Percentiles rank a stretch among this genome's conserved stretches.
phyloP scores from a whole-genome alignment of 352 stramenopile species.

The Globisporangium nodosum region DNA sequence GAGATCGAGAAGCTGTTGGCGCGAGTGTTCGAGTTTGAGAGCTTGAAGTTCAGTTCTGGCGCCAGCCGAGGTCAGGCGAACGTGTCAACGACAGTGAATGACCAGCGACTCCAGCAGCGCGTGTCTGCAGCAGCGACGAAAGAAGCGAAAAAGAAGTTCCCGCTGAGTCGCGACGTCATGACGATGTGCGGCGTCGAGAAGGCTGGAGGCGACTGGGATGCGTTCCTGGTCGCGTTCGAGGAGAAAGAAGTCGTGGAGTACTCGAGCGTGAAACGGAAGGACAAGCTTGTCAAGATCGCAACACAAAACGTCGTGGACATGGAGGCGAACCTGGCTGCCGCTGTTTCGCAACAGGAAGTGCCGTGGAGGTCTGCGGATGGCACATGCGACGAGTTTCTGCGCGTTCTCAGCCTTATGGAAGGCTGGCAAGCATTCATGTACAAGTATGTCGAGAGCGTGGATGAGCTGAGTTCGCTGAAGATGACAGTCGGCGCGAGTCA shows the following conservation, averaged over 20 bases:
- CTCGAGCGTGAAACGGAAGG: constrained; percentile 37
- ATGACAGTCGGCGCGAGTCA: constrained; percentile 30
- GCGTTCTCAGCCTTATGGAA: constrained; percentile 30
- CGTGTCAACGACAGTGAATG: constrained; percentile 26
- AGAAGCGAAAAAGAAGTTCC: constrained; percentile 45
- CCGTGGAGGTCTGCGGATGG: constrained; percentile 5
- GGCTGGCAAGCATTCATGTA: constrained; percentile 38
- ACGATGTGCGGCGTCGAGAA: constrained; percentile 12
- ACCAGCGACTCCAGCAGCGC: constrained; percentile 14
- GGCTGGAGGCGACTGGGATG: constrained; percentile 22
- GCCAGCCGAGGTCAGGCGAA: constrained; percentile 27
- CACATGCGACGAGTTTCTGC: constrained; percentile 16
- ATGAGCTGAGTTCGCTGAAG: constrained; percentile 35
- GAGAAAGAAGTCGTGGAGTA: constrained; percentile 27
- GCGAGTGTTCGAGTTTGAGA: constrained; percentile 38
- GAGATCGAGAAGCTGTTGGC: constrained; percentile 34
- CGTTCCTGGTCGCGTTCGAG: constrained; percentile 39
- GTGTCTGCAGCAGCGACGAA: constrained; percentile 54
- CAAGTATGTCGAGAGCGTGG: constrained; percentile 31
- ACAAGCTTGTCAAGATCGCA: constrained; percentile 44
- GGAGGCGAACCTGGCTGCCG: constrained; percentile 14
- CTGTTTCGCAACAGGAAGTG: constrained; percentile 21
- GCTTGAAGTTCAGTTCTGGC: constrained; percentile 25
- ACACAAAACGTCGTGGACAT: constrained; percentile 40
- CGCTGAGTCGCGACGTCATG: constrained; percentile 20